phyloP scores from a whole-genome alignment of 2,329 filamentous ascomycete species.

The Leptographium lundbergii region DNA sequence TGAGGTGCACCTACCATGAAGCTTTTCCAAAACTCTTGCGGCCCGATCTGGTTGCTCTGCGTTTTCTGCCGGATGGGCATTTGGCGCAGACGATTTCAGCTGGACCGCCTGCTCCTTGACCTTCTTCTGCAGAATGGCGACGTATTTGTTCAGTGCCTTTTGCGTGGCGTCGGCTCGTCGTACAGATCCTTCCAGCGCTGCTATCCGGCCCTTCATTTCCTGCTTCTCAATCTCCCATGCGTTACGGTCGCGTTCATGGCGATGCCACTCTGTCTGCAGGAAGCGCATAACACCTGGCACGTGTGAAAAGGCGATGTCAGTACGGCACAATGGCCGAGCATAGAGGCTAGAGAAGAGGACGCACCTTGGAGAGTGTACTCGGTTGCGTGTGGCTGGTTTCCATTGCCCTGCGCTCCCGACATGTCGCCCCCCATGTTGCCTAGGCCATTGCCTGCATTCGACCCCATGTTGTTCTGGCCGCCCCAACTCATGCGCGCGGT shows the following conservation, averaged over 20 bases:
- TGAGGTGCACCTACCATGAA: slow-evolving; percentile 1
- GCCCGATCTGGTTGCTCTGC: slow-evolving; percentile 36
- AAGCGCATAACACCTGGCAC: slow-evolving; percentile 89
- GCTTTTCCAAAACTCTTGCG: slow-evolving; percentile 3
- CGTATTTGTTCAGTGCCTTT: slow-evolving; percentile 80
- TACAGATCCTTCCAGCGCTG: slow-evolving; percentile 80
- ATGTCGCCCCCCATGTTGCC: slow-evolving; percentile 28
- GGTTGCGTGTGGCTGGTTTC: slow-evolving; percentile 43
- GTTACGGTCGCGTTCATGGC: slow-evolving; percentile 93
- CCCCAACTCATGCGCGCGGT: slow-evolving; percentile 10
- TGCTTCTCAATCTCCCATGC: slow-evolving; percentile 98
- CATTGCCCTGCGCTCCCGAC: slow-evolving; percentile 31
- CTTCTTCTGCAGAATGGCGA: slow-evolving; percentile 78
- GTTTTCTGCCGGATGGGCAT: slow-evolving; percentile 24
- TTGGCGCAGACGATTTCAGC: slow-evolving; percentile 39
- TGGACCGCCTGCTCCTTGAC: slow-evolving; percentile 71
- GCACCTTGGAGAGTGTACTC: slow-evolving; percentile 48
- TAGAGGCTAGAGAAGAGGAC: background rate
- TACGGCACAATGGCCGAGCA: background rate
- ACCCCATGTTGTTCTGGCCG: slow-evolving; percentile 23
- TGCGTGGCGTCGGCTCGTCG: slow-evolving; percentile 79
- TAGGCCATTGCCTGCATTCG: slow-evolving; percentile 25
- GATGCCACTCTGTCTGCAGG: slow-evolving; percentile 97
- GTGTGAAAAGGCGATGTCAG: background rate
- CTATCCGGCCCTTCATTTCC: slow-evolving; percentile 97